Evolutionary conservation across 768 basidiomycete species (phyloP).

Genomic region (Trametes elegans): DNA sequence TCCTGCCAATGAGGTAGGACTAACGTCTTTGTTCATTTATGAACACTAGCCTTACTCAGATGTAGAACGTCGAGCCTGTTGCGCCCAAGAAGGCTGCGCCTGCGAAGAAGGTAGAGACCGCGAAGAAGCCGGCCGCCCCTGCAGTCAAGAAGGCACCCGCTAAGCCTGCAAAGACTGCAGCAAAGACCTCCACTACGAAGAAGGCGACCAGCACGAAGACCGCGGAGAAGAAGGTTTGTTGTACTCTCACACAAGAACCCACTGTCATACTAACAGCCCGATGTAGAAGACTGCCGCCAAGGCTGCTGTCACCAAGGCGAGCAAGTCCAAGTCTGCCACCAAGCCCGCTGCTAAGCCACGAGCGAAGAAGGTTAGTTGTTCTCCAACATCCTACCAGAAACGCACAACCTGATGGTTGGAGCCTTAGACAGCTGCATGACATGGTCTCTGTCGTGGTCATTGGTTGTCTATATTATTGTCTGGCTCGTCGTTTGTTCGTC

Average conservation of each 20-base stretch:
- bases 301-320: slow-evolving; percentile 30
- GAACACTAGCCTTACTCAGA: slow-evolving; percentile 19
- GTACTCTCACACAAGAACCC: too few relatives aligned
- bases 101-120: slow-evolving; percentile 22
- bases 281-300: slow-evolving; percentile 29
- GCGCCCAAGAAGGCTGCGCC: slow-evolving; percentile 30
- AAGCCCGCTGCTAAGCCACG: slow-evolving; percentile 25
- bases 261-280: not conserved
- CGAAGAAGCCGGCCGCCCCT: slow-evolving; percentile 33
- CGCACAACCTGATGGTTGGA: too few relatives aligned
- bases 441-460: not conserved
- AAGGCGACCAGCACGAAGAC: slow-evolving; percentile 34
- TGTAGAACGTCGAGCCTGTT: slow-evolving; percentile 36
- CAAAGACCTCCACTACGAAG: slow-evolving; percentile 29
- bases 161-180: slow-evolving; percentile 32
- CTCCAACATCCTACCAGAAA: not conserved
- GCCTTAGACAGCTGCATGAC: slow-evolving; percentile 17
- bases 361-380: slow-evolving; percentile 20
- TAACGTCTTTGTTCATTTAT: not conserved
- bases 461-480: slow-evolving; percentile 16
- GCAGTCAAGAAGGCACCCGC: slow-evolving; percentile 30
- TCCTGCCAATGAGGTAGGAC: slow-evolving; percentile 56
- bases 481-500: slow-evolving; percentile 6
- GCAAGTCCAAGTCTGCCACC: slow-evolving; percentile 22
- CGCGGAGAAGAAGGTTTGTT: slow-evolving; percentile 33